phyloP scores from a whole-genome alignment of 2,329 filamentous ascomycete genomes.

The Diaporthe vexans region DNA sequence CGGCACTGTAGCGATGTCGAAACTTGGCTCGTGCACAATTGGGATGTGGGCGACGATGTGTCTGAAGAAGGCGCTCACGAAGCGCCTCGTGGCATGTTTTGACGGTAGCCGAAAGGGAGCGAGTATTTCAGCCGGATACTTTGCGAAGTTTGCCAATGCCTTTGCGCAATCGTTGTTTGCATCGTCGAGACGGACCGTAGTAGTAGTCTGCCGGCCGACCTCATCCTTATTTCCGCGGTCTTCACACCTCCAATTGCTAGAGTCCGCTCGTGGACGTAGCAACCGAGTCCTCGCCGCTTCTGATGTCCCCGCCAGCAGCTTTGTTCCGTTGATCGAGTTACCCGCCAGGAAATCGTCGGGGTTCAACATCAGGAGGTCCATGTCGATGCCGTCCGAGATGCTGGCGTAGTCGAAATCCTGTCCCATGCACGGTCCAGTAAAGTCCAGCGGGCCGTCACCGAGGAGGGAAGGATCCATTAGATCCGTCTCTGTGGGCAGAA shows the following conservation, averaged over 20 bases:
- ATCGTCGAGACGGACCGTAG: not conserved
- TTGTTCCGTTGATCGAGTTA: not conserved
- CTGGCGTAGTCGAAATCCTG: not conserved
- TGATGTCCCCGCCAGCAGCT: not conserved
- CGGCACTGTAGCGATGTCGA: not conserved
- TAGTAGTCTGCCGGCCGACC: not conserved
- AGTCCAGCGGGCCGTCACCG: not conserved
- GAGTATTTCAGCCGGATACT: not conserved
- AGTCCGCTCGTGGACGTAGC: no score
- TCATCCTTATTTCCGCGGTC: not conserved
- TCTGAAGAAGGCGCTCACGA: constrained; percentile 1
- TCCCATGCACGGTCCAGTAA: not conserved
- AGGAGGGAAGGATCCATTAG: not conserved
- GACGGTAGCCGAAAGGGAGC: not conserved
- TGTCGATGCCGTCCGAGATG: not conserved
- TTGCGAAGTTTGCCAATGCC: not conserved
- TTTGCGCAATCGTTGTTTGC: not conserved
- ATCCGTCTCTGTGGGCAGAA: not conserved
- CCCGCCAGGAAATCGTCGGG: not conserved
- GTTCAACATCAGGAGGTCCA: not conserved
- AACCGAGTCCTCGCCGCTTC: not conserved
- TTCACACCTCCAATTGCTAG: not conserved
- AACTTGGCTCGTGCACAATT: not conserved
- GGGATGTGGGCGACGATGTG: not conserved
- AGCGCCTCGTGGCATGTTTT: not conserved